Conservation (phyloP, 1,284 basidiomycete genomes). For the Inonotus obliquus region DNA sequence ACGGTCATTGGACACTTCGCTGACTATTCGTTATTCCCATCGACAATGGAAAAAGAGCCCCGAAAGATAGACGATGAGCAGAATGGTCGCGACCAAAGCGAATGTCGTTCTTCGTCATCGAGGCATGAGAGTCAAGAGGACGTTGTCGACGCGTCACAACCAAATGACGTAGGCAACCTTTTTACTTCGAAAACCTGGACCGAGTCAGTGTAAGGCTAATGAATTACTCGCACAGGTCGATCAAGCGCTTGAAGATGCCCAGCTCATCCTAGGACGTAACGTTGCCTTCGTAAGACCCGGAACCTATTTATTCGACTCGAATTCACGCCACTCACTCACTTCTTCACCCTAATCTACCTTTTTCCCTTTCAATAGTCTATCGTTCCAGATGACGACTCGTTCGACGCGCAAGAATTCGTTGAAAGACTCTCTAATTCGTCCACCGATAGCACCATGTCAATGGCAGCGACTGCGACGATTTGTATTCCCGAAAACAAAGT, state of each 20-base stretch:
- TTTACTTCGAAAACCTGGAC: neutral
- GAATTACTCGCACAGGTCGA: neutral
- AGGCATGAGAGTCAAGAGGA: neutral
- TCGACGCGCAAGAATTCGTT: slow-evolving; percentile 1
- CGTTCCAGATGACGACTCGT: slow-evolving; percentile 1
- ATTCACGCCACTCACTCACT: neutral
- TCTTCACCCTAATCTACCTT: neutral
- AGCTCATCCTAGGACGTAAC: slow-evolving; percentile 2
- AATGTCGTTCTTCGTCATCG: neutral
- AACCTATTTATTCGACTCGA: neutral
- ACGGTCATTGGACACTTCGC: neutral
- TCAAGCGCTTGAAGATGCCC: neutral
- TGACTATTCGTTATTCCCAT: neutral
- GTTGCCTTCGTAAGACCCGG: slow-evolving; percentile 4
- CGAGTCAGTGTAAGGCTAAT: neutral
- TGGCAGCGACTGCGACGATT: neutral
- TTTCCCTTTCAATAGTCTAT: slow-evolving; percentile 1
- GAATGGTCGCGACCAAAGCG: neutral
- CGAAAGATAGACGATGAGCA: neutral
- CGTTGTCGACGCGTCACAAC: neutral
- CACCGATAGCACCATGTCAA: neutral
- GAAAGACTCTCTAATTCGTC: neutral
- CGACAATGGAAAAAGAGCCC: neutral
- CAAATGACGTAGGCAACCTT: slow-evolving; percentile 1
- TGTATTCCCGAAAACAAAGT: slow-evolving; percentile 3